Percentiles rank a stretch among this genome's conserved stretches.
Conservation (phyloP, 441 rosid genomes). For the Populus hybrid region DNA sequence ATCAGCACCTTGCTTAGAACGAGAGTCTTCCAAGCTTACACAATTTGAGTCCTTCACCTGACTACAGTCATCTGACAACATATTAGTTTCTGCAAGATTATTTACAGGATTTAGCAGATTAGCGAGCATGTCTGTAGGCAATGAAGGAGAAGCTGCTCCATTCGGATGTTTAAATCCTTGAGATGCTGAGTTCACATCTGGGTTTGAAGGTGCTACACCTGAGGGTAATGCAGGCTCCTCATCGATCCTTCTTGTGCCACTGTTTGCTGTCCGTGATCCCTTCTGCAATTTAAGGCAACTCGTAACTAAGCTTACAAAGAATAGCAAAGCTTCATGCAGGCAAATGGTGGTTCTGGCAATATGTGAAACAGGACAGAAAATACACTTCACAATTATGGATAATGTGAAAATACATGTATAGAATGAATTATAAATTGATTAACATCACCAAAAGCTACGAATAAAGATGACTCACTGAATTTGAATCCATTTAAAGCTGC, state of each 20-base stretch:
- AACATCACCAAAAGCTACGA: not conserved
- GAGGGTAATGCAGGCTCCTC: constrained; percentile 16
- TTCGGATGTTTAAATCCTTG: constrained; percentile 22
- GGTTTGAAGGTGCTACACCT: constrained; percentile 14
- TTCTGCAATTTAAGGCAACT: constrained; percentile 34
- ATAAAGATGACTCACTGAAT: not conserved
- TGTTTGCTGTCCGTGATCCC: constrained; percentile 23
- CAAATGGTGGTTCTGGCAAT: not conserved
- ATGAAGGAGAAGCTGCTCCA: constrained; percentile 15
- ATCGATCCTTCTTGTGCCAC: constrained; percentile 17
- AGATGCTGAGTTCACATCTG: constrained; percentile 16
- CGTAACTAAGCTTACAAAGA: constrained; percentile 3
- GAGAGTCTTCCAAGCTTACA: constrained; percentile 17
- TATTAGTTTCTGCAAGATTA: constrained; percentile 15
- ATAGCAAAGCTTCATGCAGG: not conserved
- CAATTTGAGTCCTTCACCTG: constrained; percentile 19
- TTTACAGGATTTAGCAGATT: constrained; percentile 13
- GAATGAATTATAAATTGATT: not conserved
- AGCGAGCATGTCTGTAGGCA: constrained; percentile 16
- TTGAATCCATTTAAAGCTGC: not conserved
- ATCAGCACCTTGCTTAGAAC: constrained; percentile 12
- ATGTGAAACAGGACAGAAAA: not conserved
- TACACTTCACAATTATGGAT: not conserved
- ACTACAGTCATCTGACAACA: constrained; percentile 14
- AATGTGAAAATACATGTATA: not conserved